Base-by-base conservation (phyloP, 805 yeast genomes). In the Teunomyces atbi region DNA sequence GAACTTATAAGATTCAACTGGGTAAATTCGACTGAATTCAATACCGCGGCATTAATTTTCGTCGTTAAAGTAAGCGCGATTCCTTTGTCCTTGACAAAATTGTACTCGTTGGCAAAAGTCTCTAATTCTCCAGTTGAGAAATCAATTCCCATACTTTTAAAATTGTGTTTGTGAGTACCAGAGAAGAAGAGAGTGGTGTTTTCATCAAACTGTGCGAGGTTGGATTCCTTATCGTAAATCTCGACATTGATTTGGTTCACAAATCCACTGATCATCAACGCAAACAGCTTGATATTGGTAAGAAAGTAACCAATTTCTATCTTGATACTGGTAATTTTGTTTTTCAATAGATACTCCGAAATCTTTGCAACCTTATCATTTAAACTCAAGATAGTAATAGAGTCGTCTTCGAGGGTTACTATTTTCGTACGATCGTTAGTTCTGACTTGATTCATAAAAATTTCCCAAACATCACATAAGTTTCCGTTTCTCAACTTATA, bases 401-500 rank as follows among this genome's bases (percentile, higher is more conserved):
- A 50, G 20, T 36, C 39, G 11, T 20, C 8, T 3, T 36, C 6
- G 5, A 36, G 8, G n/a, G 18, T 21, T 8, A 36, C 10, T 4
- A 19, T 12, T 8, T 36, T 36, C 1, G 39, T 19, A 12, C 16
- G 7, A 64, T 51, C 27, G n/a, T 12, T 29, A 19, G 35, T 4
- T 26, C 16, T 37, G 10, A 61, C 58, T 29, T 61, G 59, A 62
- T 68, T 58, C 38, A 51, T 45, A 44, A 64, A 43, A 11, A 82
- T 65, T 45, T 73, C 78, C 91, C 94, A 88, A 3, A 88, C 60
- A 66, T 89, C 96, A 50, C 78, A 76, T 47, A 89, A 60, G 53
- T 80, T 83, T 3, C 96, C 96, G 60, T 86, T 84, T 54, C 96
- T 72, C 18, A 85, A 59, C 51, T 77, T 78, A 60, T 84, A 86